These are phyloP conservation scores for Alternaria brassicae DNA, from an alignment of 2,329 filamentous ascomycete species.

Conservation along the genomic window DNA sequence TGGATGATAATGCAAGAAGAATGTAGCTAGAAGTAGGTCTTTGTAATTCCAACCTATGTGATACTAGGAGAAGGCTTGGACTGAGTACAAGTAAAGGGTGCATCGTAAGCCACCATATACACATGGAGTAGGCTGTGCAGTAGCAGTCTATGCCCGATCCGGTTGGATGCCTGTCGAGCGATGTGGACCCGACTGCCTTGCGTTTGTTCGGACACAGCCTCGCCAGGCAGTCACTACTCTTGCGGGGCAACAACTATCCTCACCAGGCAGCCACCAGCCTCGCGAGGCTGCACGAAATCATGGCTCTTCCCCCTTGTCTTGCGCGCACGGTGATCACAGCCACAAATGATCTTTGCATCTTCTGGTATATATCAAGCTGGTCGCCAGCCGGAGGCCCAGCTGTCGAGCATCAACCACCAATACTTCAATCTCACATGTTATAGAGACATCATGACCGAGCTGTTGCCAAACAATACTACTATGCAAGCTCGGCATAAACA, in stretches of 20 bases:
- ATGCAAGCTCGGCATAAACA: conserved; percentile 37
- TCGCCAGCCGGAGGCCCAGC: conserved; percentile 41
- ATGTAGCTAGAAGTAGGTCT: not conserved
- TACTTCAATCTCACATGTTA: conserved; percentile 23
- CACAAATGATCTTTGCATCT: conserved; percentile 40
- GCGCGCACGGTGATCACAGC: conserved; percentile 26
- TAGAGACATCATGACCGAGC: conserved; percentile 35
- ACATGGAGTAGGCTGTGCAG: conserved; percentile 24
- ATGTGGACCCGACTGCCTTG: too few species aligned
- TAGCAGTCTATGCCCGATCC: too few species aligned
- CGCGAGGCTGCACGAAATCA: too few species aligned
- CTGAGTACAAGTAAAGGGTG: conserved; percentile 4
- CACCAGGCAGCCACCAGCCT: too few species aligned
- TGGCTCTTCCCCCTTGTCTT: too few species aligned
- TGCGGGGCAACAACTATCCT: too few species aligned
- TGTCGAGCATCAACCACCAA: conserved; percentile 31
- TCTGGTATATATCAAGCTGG: conserved; percentile 37
- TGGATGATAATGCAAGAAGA: not conserved
- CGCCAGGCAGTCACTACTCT: too few species aligned
- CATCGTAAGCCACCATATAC: conserved; percentile 20
- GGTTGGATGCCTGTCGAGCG: too few species aligned
- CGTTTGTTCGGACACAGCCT: too few species aligned
- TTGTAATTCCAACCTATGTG: not conserved
- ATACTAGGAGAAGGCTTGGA: not conserved
- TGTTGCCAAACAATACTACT: conserved; percentile 27